phyloP scores from a whole-genome alignment of 1,139 yeast genomes.

The Schwanniomyces etchellsii region DNA sequence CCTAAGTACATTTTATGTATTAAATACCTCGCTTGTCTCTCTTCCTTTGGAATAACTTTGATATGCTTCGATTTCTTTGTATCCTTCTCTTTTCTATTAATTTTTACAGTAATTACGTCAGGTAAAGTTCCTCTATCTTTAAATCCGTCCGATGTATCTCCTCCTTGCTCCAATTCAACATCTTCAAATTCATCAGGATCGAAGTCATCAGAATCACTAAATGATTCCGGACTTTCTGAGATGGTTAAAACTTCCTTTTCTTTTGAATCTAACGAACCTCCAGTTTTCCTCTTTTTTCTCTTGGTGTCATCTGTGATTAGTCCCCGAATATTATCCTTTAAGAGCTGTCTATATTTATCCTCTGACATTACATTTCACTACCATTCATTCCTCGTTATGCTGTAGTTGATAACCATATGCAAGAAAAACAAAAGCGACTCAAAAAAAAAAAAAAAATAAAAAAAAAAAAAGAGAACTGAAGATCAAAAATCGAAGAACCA shows the following conservation, averaged over 20 bases:
- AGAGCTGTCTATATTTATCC: constrained; percentile 5
- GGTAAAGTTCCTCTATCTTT: constrained; percentile 4
- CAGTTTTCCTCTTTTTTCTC: constrained; percentile 4
- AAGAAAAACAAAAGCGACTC: too few species aligned
- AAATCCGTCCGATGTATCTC: neutral
- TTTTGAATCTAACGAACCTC: neutral
- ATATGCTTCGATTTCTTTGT: constrained; percentile 15
- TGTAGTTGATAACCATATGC: too few species aligned
- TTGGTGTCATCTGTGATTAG: constrained; percentile 2
- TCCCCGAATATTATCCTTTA: constrained; percentile 1
- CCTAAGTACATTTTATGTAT: constrained; percentile 61
- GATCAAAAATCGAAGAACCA: neutral
- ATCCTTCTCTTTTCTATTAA: constrained; percentile 7
- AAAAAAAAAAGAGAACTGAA: neutral
- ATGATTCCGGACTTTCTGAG: neutral
- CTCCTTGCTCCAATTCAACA: constrained; percentile 14
- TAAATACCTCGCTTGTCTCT: constrained; percentile 42
- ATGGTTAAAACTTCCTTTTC: too few species aligned
- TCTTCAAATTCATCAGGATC: constrained; percentile 31
- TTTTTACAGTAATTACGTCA: constrained; percentile 14
- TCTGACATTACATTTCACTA: constrained; percentile 6
- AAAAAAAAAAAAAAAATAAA: too few species aligned
- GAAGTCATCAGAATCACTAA: constrained; percentile 6
- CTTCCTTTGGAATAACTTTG: constrained; percentile 45
- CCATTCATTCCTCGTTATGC: too few species aligned